Conservation (phyloP, 2,329 filamentous ascomycete species). For the Cordyceps cateniannulata region DNA sequence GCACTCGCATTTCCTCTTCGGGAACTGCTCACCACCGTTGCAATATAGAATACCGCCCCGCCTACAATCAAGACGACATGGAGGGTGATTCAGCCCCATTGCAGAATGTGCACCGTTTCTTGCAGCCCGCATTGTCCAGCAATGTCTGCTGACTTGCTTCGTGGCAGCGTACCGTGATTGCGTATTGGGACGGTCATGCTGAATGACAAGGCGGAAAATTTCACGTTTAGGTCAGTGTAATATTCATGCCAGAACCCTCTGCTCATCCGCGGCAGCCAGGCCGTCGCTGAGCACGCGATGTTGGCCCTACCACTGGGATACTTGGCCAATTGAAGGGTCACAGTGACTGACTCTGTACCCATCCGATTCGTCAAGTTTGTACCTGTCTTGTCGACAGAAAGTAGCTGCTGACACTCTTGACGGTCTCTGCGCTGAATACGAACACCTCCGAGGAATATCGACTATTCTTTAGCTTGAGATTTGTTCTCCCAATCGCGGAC, state of each 20-base stretch:
- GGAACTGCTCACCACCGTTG: not conserved
- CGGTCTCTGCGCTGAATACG: not conserved
- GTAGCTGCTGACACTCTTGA: not conserved
- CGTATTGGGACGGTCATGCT: not conserved
- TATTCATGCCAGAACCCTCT: not conserved
- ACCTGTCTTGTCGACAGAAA: not conserved
- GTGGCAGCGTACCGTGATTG: not conserved
- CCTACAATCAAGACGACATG: not conserved
- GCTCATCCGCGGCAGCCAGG: not conserved
- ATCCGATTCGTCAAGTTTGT: not conserved
- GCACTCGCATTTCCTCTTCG: not conserved
- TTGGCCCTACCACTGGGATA: not conserved
- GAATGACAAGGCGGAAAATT: no score
- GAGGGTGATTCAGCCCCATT: not conserved
- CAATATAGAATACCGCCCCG: not conserved
- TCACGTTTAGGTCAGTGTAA: no score
- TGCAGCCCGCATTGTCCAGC: not conserved
- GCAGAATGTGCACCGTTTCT: not conserved
- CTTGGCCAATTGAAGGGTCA: not conserved
- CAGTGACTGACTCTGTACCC: not conserved
- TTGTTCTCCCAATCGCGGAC: not conserved
- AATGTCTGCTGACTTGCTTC: not conserved
- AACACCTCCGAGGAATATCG: not conserved
- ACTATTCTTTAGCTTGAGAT: not conserved
- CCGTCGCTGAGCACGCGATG: not conserved